Conservation (phyloP, 1,284 basidiomycete species). For the Moesziomyces antarcticus region DNA sequence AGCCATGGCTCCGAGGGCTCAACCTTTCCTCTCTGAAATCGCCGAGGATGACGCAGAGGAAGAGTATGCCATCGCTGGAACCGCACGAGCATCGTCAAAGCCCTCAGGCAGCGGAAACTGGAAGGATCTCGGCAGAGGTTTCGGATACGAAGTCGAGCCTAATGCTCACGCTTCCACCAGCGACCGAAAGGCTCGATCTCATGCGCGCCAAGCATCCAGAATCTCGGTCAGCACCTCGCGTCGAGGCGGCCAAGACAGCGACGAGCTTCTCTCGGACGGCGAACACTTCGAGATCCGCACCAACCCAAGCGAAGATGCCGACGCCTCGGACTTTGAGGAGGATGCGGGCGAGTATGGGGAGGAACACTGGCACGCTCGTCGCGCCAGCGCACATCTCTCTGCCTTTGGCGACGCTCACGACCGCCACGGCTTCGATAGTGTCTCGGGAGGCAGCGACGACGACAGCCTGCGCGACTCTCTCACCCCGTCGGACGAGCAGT, state of each 20-base stretch:
- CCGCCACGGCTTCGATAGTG: conserved; percentile 7
- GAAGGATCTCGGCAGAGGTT: conserved; percentile 55
- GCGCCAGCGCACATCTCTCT: conserved; percentile 22
- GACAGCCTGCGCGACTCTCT: conserved; percentile 37
- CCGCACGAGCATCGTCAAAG: not conserved
- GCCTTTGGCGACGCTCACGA: conserved; percentile 16
- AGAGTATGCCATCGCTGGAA: not conserved
- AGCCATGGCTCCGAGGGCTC: conserved; percentile 3
- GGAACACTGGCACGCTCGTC: conserved; percentile 31
- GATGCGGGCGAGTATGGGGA: conserved; percentile 26
- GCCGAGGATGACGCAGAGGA: conserved; percentile 27
- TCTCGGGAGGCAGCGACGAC: conserved; percentile 20
- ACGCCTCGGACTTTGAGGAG: conserved; percentile 55
- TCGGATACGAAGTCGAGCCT: conserved; percentile 52
- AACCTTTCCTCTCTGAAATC: conserved; percentile 22
- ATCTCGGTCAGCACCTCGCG: conserved; percentile 41
- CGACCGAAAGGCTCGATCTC: conserved; percentile 1
- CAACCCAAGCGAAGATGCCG: conserved; percentile 60
- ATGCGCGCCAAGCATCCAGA: conserved; percentile 33
- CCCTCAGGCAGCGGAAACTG: conserved; percentile 25
- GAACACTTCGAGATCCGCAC: conserved; percentile 51
- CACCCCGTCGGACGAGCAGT: conserved; percentile 49
- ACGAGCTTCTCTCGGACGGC: conserved; percentile 17
- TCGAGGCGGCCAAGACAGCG: conserved; percentile 25
- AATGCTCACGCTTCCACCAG: not conserved